Percentiles rank a stretch among this genome's conserved stretches.
phyloP scores from a whole-genome alignment of 106 monocot genomes.

The Allium sativum region DNA sequence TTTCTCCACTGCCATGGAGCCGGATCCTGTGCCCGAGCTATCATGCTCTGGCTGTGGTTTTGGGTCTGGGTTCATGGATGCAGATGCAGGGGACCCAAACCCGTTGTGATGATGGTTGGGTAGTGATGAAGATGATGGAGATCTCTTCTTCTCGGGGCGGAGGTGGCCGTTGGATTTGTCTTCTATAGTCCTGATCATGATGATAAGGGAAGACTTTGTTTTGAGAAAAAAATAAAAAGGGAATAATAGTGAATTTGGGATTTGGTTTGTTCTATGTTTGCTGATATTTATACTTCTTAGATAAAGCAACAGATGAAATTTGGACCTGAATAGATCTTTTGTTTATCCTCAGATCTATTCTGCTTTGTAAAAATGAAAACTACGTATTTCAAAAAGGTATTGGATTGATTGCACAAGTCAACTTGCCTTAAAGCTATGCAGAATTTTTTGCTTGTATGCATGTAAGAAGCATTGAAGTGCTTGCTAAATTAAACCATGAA shows the following conservation, averaged over 20 bases:
- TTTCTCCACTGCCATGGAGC: slow-evolving; percentile 13
- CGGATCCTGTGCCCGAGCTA: neutral
- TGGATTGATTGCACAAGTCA: neutral
- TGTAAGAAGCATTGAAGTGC: too few relatives aligned
- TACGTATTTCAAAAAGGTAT: neutral
- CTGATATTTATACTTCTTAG: too few relatives aligned
- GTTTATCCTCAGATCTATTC: neutral
- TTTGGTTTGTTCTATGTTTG: too few relatives aligned
- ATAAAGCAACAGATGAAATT: neutral
- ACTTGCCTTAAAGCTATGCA: neutral
- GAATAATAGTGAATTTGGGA: neutral
- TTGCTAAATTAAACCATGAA: too few relatives aligned
- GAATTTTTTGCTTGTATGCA: neutral
- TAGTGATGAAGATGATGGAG: slow-evolving; percentile 12
- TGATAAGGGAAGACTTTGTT: too few relatives aligned
- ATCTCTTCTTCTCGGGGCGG: slow-evolving; percentile 19
- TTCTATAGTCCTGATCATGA: slow-evolving; percentile 39
- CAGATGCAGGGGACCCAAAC: neutral
- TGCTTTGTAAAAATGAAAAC: neutral
- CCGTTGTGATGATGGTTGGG: neutral
- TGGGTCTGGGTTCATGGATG: slow-evolving; percentile 8
- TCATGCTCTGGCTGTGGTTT: slow-evolving; percentile 22
- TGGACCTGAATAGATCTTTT: neutral
- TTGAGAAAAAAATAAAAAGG: neutral
- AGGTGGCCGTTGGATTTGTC: slow-evolving; percentile 18